Base-by-base conservation (phyloP, 1,139 yeast genomes). In the Protomyces inundatus region DNA sequence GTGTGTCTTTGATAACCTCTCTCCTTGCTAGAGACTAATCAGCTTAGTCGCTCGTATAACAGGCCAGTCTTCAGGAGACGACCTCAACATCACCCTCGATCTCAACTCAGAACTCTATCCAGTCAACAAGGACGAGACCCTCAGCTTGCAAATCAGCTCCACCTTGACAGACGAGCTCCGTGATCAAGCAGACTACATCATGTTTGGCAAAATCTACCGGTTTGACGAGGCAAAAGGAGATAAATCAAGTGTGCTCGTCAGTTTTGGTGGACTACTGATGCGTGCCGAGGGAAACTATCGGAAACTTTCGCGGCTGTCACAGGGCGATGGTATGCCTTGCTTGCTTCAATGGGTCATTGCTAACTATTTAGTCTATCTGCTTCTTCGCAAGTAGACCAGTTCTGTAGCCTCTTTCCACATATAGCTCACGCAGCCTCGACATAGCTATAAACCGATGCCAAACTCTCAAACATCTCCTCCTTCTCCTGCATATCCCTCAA, bases 141-240 rank as follows among this genome's bases (percentile, higher is more conserved):
- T 93, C 70, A 89, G 98, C n/a, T 82, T 95, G 67, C 88, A 96
- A 55, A 79, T 93, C 68, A 96, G 97, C 4, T 86, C 91, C 35
- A 80, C 90, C 1, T 79, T 91, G 67, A 78, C 82, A 6, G 70
- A 82, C 39, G 86, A 83, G 54, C 81, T 93, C 73, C 97, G 97
- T 67, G 98, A 93, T 74, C 98, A 93, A 73, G 93, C 90, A 77
- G 98, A 95, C 74, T 95, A 95, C 72, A 98, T 93, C 70, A 93
- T 93, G 98, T 87, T 91, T 75, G 99, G 99, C 66, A 91, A 97
- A 14, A 96, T 95, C 57, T 95, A 95, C 80, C 90, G 93, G 76
- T 93, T 95, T 73, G 97, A 93, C 75, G 98, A 93, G 77, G 85
- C 87, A 68, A 79, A 82, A 54, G 87, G 84, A 67, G 87, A 84